Percentiles rank a stretch among this genome's conserved stretches.
Conservation (phyloP, 768 basidiomycete genomes). For the Lentinula edodes region DNA sequence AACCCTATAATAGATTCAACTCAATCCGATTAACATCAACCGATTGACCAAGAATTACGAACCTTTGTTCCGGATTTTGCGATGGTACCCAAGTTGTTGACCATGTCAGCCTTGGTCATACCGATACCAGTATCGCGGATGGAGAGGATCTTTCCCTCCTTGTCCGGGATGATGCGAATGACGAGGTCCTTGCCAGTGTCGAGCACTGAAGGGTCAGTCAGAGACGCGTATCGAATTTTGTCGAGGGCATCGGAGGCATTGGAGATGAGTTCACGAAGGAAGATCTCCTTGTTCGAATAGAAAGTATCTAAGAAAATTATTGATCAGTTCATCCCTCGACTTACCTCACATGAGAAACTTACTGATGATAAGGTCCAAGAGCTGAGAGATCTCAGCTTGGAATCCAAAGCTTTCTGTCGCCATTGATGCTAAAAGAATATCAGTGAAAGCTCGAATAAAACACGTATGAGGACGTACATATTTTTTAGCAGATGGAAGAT, state of each 20-base stretch:
- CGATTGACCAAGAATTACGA: conserved; percentile 11
- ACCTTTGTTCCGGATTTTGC: conserved; percentile 94
- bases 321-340: conserved; percentile 8
- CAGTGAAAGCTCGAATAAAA: not conserved
- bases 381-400: conserved; percentile 99
- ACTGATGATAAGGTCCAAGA: conserved; percentile 99
- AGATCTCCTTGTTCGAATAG: conserved; percentile 99
- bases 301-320: conserved; percentile 72
- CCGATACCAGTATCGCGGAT: conserved; percentile 97
- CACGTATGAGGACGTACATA: not conserved
- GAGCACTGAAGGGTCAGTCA: conserved; percentile 89
- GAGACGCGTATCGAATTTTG: conserved; percentile 95
- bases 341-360: conserved; percentile 22
- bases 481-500: conserved; percentile 3
- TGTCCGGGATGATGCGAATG: conserved; percentile 94
- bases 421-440: conserved; percentile 36
- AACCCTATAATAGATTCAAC: conserved; percentile 53
- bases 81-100: conserved; percentile 97
- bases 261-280: conserved; percentile 97
- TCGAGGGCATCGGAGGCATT: conserved; percentile 98
- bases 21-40: conserved; percentile 4
- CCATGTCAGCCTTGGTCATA: conserved; percentile 99
- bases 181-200: conserved; percentile 88
- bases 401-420: conserved; percentile 88
- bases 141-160: conserved; percentile 87